Evolutionary conservation across 768 basidiomycete genomes (phyloP).

Genomic region (Leccinum olivaceopallidum): DNA sequence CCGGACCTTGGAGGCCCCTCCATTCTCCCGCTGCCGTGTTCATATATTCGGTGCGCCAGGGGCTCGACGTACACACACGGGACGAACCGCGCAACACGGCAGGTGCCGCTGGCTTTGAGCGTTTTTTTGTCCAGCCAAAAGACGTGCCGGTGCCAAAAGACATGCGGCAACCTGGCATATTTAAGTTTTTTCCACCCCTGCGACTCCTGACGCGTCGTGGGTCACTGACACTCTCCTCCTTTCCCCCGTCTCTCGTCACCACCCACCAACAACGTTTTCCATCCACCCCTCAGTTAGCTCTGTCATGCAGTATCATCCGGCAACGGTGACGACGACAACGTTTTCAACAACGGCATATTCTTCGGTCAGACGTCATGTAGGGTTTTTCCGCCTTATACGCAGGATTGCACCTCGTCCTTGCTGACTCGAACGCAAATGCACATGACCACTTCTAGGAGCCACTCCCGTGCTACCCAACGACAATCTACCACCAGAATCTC

Average conservation of each 20-base stretch:
- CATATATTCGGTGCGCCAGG: conserved; percentile 20
- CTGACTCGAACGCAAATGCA: neutral
- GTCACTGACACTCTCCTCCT: neutral
- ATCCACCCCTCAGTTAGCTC: neutral
- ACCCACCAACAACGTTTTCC: conserved; percentile 8
- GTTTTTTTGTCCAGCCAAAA: conserved; percentile 3
- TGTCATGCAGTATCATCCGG: conserved; percentile 14
- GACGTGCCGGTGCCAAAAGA: conserved; percentile 3
- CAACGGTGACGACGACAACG: conserved; percentile 5
- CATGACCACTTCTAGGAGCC: conserved; percentile 20
- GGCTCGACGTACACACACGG: conserved; percentile 17
- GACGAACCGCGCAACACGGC: conserved; percentile 9
- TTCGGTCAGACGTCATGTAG: conserved; percentile 25
- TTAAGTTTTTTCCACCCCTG: conserved; percentile 20
- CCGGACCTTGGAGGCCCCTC: conserved; percentile 9
- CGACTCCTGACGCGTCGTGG: conserved; percentile 14
- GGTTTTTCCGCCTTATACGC: conserved; percentile 4
- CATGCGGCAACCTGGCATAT: conserved; percentile 23
- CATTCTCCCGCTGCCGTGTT: conserved; percentile 4
- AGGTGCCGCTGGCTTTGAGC: conserved; percentile 22
- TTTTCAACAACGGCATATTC: conserved; percentile 12
- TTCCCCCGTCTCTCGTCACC: conserved; percentile 14
- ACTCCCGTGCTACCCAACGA: conserved; percentile 10
- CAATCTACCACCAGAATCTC: conserved; percentile 16
- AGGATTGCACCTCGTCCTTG: neutral